Evolutionary conservation across 108 stramenopile genomes (phyloP).

Genomic region (Pseudonitzschia multiseries): DNA sequence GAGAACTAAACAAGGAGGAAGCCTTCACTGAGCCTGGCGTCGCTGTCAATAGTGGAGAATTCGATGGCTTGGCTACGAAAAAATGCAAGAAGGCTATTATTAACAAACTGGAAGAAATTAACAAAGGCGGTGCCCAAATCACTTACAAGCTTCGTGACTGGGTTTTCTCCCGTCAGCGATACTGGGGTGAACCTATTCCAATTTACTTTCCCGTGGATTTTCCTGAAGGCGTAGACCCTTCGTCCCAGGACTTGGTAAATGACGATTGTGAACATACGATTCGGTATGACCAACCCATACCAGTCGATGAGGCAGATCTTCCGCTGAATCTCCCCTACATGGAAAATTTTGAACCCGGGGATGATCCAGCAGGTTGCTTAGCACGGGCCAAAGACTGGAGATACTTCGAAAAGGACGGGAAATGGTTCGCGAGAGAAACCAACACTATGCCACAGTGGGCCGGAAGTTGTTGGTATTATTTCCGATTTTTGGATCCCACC

Average conservation of each 20-base stretch:
- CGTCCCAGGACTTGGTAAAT: constrained; percentile 59
- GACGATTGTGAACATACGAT: constrained; percentile 86
- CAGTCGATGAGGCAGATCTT: constrained; percentile 92
- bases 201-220: constrained; percentile 98
- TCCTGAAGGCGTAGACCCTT: constrained; percentile 79
- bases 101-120: constrained; percentile 59
- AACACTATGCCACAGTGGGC: constrained; percentile 99
- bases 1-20: constrained; percentile 47
- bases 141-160: constrained; percentile 98
- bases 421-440: constrained; percentile 96
- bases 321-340: constrained; percentile 91
- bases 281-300: constrained; percentile 86
- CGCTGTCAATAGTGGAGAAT: constrained; percentile 77
- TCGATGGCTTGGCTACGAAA: constrained; percentile 76
- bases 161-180: constrained; percentile 97
- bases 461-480: constrained; percentile 98
- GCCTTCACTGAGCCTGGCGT: constrained; percentile 81
- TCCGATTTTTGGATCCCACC: constrained; percentile 90
- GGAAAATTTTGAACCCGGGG: constrained; percentile 93
- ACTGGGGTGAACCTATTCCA: constrained; percentile 99
- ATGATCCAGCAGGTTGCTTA: constrained; percentile 95
- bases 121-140: constrained; percentile 72
- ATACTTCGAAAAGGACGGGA: constrained; percentile 91
- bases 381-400: constrained; percentile 96
- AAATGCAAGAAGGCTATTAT: constrained; percentile 80